Percentiles rank a stretch among this genome's conserved stretches.
Evolutionary conservation across 169 alveolate species (phyloP).

Genomic region (Miamiensis avidus): DNA sequence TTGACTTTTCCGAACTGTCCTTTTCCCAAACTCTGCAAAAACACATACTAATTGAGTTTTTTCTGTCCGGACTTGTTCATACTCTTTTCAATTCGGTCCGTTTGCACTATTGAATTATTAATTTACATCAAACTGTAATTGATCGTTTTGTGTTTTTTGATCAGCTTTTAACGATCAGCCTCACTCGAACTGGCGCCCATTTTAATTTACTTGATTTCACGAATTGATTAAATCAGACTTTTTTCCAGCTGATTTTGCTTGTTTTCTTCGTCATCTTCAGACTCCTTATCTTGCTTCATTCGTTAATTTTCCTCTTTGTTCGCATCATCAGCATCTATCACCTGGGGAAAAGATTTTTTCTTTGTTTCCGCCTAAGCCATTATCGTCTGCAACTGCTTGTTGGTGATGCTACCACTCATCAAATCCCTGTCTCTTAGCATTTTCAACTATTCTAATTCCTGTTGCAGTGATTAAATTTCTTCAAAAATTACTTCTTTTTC

Average conservation of each 20-base stretch:
- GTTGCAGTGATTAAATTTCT: too few species aligned
- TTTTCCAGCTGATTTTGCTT: background rate
- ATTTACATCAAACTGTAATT: background rate
- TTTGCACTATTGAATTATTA: background rate
- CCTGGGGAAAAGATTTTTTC: too few species aligned
- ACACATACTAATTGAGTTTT: background rate
- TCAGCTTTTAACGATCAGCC: background rate
- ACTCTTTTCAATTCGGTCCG: background rate
- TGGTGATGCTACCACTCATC: too few species aligned
- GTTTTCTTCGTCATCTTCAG: background rate
- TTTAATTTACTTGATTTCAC: background rate
- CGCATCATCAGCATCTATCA: too few species aligned
- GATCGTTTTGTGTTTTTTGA: background rate
- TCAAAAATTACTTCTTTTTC: too few species aligned
- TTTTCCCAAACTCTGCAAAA: background rate
- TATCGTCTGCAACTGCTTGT: too few species aligned
- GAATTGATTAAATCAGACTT: background rate
- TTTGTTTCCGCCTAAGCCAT: too few species aligned
- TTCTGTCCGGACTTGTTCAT: background rate
- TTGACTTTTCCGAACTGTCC: constrained; percentile 55
- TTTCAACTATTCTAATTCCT: too few species aligned
- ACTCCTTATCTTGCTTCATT: background rate
- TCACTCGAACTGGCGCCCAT: background rate
- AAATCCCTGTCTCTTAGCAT: too few species aligned
- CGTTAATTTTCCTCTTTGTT: background rate